Evolutionary conservation across 1,139 yeast species (phyloP), one percentile per base, ranked within the genome.

Genomic region (Kurtzmaniella quercitrusa): DNA sequence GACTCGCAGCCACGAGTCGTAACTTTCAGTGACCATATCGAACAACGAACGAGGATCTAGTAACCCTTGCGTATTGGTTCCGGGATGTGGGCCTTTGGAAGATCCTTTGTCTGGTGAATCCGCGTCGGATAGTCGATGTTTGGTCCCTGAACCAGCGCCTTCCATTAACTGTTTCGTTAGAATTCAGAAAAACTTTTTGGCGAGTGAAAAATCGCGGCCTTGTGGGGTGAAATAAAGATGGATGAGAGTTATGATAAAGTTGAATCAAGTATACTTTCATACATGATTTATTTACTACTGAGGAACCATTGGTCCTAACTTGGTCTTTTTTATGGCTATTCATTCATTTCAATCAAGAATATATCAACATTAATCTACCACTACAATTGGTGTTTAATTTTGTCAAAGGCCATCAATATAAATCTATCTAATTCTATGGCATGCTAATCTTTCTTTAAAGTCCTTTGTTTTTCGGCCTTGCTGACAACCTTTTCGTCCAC

Each of bases 401-500:
- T n/a, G n/a, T n/a, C n/a, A n/a, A n/a, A n/a, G n/a, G n/a, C n/a
- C n/a, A n/a, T n/a, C n/a, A n/a, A n/a, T n/a, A n/a, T n/a, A n/a
- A n/a, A n/a, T n/a, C 9, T 21, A 21, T 21, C 23, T 21, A 21
- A 11, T 14, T 26, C n/a, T 26, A 26, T 26, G n/a, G 4, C 30
- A 21, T 26, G 12, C 30, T 59, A 76, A 53, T 76, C 81, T 54
- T 68, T 84, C 65, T 84, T 86, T 63, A 87, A 65, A 0, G 93
- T 91, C 56, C 97, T 77, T 64, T 89, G 97, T 63, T 89, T 88
- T 60, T 93, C 98, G 1, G 98, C 96, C 57, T 85, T 86, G 60
- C 86, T 77, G 17, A 94, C 85, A 38, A 93, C 85, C 63, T 91
- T 91, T 54, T 89, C 95, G 56, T 88, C 95, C 22, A 89, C 87